These are phyloP conservation scores for Geranium rotundifolium DNA, from an alignment of 345 rosid genomes.

Conservation along the genomic window DNA sequence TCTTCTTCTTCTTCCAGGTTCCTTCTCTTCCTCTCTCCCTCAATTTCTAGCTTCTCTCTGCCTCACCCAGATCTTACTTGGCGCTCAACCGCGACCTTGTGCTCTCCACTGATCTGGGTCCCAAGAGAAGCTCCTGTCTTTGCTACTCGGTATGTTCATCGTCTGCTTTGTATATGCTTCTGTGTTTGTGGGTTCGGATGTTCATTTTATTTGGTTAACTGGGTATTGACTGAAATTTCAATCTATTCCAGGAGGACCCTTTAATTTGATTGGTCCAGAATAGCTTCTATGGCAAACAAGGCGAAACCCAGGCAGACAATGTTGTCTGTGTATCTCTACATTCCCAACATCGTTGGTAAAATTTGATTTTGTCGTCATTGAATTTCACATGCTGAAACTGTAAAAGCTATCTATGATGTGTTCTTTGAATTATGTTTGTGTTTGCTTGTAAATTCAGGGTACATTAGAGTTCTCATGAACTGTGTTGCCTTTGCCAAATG, in stretches of 20 bases:
- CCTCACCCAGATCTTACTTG: not conserved
- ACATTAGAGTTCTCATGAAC: constrained; percentile 65
- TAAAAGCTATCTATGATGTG: not conserved
- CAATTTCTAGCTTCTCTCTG: not conserved
- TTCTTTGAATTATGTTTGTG: constrained; percentile 8
- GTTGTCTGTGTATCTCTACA: constrained; percentile 63
- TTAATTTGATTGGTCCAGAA: not conserved
- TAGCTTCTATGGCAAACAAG: constrained; percentile 49
- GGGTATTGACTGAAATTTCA: not conserved
- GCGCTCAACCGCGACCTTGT: no score
- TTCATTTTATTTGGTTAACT: not conserved
- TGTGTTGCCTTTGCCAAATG: constrained; percentile 70
- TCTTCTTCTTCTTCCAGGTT: not conserved
- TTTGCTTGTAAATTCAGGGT: constrained; percentile 34
- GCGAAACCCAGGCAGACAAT: constrained; percentile 38
- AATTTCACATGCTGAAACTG: constrained; percentile 3
- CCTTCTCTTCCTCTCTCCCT: not conserved
- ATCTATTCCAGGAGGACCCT: not conserved
- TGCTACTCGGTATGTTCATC: not conserved
- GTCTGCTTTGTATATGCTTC: not conserved
- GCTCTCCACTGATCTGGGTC: no score
- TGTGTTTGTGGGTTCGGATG: not conserved
- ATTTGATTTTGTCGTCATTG: constrained; percentile 1
- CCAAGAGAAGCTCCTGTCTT: not conserved
- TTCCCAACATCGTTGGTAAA: constrained; percentile 86